A percentile compares a stretch with the other conserved stretches of the same genome.
Conservation (phyloP, 2,329 filamentous ascomycete genomes). For the Colletotrichum noveboracense region DNA sequence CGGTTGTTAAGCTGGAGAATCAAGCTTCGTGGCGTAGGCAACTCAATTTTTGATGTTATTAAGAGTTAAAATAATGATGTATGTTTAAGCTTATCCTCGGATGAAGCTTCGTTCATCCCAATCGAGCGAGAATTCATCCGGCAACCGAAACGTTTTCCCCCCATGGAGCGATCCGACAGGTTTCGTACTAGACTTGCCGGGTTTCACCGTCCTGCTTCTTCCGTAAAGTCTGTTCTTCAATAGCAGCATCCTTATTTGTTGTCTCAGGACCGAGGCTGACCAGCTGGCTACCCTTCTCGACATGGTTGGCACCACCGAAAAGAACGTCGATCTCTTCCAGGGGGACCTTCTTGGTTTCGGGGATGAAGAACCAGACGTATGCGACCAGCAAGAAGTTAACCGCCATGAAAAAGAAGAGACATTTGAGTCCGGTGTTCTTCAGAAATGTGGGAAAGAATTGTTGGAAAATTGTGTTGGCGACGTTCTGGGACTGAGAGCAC, state of each 20-base stretch:
- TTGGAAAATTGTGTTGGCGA: conserved; percentile 70
- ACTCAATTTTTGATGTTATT: not conserved
- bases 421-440: conserved; percentile 53
- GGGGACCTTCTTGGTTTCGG: conserved; percentile 53
- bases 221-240: not conserved
- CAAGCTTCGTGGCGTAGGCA: not conserved
- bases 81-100: not conserved
- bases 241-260: not conserved
- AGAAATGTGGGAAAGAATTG: conserved; percentile 75
- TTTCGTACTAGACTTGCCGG: not conserved
- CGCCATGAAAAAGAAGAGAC: conserved; percentile 40
- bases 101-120: not conserved
- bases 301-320: conserved; percentile 60
- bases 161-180: not conserved
- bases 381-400: conserved; percentile 50
- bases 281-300: conserved; percentile 56
- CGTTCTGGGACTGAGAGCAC: conserved; percentile 64
- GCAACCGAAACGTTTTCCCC: not conserved
- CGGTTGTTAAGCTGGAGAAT: not conserved
- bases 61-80: not conserved
- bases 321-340: conserved; percentile 62
- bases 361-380: conserved; percentile 56
- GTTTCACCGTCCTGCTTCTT: conserved; percentile 3
- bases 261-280: conserved; percentile 22
- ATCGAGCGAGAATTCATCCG: not conserved